phyloP scores from a whole-genome alignment of 176 grass and related monocot genomes.

The Triticum aestivum region DNA sequence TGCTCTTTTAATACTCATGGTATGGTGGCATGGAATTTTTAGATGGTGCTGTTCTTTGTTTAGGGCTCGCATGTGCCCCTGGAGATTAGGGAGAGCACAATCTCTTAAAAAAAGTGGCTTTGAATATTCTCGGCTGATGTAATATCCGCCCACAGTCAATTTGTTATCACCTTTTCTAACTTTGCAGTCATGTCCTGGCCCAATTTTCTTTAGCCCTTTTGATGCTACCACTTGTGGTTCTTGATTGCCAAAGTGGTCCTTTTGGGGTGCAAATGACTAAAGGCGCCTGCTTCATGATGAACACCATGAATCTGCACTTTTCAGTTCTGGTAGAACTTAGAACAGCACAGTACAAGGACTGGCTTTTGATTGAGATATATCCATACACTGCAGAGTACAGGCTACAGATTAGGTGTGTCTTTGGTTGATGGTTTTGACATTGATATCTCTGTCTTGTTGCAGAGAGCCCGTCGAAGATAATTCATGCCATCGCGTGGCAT shows the following conservation, averaged over 20 bases:
- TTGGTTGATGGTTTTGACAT: constrained; percentile 13
- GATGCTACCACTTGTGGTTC: constrained; percentile 31
- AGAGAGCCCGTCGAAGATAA: constrained; percentile 91
- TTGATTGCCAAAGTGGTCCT: constrained; percentile 31
- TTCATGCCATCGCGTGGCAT: constrained; percentile 89
- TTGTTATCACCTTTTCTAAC: constrained; percentile 41
- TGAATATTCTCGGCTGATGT: constrained; percentile 59
- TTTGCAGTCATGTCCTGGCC: constrained; percentile 34
- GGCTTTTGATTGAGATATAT: constrained; percentile 3
- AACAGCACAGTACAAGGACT: neutral
- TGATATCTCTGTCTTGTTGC: constrained; percentile 9
- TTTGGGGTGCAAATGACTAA: constrained; percentile 42
- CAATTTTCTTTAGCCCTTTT: constrained; percentile 43
- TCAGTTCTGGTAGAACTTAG: constrained; percentile 30
- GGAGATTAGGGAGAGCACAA: constrained; percentile 42
- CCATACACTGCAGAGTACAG: neutral
- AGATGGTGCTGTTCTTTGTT: constrained; percentile 47
- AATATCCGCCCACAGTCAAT: constrained; percentile 48
- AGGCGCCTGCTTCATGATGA: constrained; percentile 39
- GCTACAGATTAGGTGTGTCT: neutral
- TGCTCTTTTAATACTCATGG: constrained; percentile 25
- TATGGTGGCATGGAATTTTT: constrained; percentile 28
- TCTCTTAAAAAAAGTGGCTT: constrained; percentile 62
- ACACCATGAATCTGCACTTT: constrained; percentile 28
- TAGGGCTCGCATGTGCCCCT: constrained; percentile 35